A percentile compares a stretch with the other conserved stretches of the same genome.
Evolutionary conservation across 768 basidiomycete genomes (phyloP).

Genomic region (Leccinum subtestaceum): DNA sequence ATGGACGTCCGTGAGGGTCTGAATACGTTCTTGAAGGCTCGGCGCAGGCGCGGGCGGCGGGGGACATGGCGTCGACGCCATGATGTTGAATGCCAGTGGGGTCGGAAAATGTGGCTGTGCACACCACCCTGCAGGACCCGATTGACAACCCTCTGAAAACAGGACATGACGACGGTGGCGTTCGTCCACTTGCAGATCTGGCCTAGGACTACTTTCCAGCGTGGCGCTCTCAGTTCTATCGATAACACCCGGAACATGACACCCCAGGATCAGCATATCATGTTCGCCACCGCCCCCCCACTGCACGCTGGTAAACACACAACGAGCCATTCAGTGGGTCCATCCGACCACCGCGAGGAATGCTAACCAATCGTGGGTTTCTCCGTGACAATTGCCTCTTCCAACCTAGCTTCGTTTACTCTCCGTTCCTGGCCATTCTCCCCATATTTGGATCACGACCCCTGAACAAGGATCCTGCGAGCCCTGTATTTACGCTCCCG

Average conservation of each 20-base stretch:
- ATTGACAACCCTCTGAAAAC: neutral
- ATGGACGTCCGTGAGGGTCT: constrained; percentile 46
- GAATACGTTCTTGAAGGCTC: constrained; percentile 43
- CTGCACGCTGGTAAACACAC: neutral
- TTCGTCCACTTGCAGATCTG: neutral
- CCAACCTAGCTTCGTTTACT: constrained; percentile 1
- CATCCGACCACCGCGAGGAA: neutral
- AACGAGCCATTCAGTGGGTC: neutral
- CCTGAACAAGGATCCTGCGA: constrained; percentile 2
- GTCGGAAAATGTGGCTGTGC: constrained; percentile 19
- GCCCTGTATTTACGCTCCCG: neutral
- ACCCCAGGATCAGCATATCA: neutral
- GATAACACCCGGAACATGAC: neutral
- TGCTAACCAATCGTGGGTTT: constrained; percentile 5
- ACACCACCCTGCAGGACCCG: neutral
- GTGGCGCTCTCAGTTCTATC: constrained; percentile 11
- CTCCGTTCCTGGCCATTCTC: constrained; percentile 2
- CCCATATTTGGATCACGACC: neutral
- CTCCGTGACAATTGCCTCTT: constrained; percentile 4
- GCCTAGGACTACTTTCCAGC: neutral
- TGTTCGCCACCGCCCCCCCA: constrained; percentile 10
- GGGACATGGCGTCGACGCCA: constrained; percentile 4
- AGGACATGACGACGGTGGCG: constrained; percentile 8
- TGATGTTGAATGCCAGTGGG: neutral
- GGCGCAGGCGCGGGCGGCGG: constrained; percentile 3